These are phyloP conservation scores for Pleurotus ostreatus DNA, from an alignment of 768 basidiomycete genomes.

Conservation along the genomic window DNA sequence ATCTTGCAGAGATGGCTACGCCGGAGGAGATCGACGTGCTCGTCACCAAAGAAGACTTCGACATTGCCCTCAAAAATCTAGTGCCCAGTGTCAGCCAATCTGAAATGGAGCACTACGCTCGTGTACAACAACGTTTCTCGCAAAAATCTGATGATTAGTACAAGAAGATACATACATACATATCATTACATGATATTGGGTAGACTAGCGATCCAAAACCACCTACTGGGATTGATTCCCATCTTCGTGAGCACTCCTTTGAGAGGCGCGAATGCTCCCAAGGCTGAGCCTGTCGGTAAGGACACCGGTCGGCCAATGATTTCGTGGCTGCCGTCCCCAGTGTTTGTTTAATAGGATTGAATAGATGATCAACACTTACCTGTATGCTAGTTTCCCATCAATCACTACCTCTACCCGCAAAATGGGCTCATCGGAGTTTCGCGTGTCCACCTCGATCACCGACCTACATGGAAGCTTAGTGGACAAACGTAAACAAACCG, in stretches of 20 bases:
- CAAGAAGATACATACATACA: neutral
- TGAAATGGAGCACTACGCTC: slow-evolving; percentile 82
- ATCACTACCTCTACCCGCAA: slow-evolving; percentile 56
- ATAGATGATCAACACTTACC: slow-evolving; percentile 29
- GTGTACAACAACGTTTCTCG: slow-evolving; percentile 69
- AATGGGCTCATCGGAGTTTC: slow-evolving; percentile 43
- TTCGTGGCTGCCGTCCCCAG: slow-evolving; percentile 32
- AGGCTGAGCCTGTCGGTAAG: slow-evolving; percentile 34
- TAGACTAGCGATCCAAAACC: slow-evolving; percentile 39
- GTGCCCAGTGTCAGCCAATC: slow-evolving; percentile 79
- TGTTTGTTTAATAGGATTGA: neutral
- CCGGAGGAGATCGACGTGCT: slow-evolving; percentile 67
- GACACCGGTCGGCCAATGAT: slow-evolving; percentile 45
- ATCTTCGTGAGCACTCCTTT: slow-evolving; percentile 53
- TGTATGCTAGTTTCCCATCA: slow-evolving; percentile 51
- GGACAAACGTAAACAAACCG: neutral
- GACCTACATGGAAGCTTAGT: slow-evolving; percentile 36
- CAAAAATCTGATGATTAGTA: slow-evolving; percentile 12
- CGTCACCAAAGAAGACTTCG: slow-evolving; percentile 77
- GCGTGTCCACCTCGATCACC: slow-evolving; percentile 66
- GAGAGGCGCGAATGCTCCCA: slow-evolving; percentile 46
- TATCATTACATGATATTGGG: neutral
- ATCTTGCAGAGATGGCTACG: slow-evolving; percentile 77
- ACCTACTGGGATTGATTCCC: slow-evolving; percentile 49
- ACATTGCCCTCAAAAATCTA: slow-evolving; percentile 62